Evolutionary conservation across 768 basidiomycete genomes (phyloP).

Genomic region (Boletus sensibilis): DNA sequence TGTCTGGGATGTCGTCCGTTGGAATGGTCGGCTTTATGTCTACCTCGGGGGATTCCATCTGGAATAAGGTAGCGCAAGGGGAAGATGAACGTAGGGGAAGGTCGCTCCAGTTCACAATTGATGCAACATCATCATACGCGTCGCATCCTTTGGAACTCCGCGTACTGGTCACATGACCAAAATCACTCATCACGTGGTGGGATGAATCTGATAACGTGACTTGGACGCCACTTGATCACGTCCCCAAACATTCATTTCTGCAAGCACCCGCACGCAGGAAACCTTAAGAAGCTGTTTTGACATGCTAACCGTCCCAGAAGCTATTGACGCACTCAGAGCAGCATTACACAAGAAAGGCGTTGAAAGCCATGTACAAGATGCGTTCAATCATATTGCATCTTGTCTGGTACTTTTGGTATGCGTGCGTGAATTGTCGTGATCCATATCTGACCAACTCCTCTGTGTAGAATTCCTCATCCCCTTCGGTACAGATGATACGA

Average conservation of each 20-base stretch:
- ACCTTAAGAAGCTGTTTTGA: neutral
- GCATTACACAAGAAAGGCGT: conserved; percentile 30
- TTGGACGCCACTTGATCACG: neutral
- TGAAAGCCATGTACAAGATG: conserved; percentile 33
- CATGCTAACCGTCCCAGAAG: conserved; percentile 29
- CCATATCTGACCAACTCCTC: neutral
- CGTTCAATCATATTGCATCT: conserved; percentile 42
- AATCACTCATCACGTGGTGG: conserved; percentile 27
- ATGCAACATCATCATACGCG: conserved; percentile 15
- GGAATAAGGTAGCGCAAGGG: conserved; percentile 13
- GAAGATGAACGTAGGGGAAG: conserved; percentile 1
- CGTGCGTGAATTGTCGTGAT: conserved; percentile 4
- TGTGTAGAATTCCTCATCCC: conserved; percentile 38
- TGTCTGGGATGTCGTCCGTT: conserved; percentile 8
- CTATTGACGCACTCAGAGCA: conserved; percentile 34
- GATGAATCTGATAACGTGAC: conserved; percentile 2
- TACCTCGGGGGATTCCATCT: conserved; percentile 22
- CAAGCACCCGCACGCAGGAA: neutral
- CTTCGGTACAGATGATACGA: conserved; percentile 37
- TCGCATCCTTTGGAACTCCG: conserved; percentile 24
- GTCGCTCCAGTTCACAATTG: neutral
- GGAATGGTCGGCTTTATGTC: conserved; percentile 18
- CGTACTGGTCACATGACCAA: conserved; percentile 28
- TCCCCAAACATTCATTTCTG: neutral
- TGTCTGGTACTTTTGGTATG: conserved; percentile 45